Conservation (phyloP, 306 rosid genomes). For the Cucurbita pepo region DNA sequence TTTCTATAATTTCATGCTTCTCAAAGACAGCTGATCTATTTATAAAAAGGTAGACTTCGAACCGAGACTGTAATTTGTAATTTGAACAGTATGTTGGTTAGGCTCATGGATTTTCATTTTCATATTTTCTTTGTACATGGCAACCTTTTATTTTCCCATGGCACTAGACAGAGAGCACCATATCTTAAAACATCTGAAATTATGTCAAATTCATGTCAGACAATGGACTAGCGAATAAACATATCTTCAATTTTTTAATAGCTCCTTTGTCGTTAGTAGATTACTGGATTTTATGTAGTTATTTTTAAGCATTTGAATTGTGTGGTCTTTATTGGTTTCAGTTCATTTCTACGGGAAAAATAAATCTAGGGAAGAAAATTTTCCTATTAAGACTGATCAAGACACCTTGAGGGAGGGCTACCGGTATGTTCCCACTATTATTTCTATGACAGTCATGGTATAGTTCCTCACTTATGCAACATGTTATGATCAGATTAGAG, state of each 20-base stretch:
- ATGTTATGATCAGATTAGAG: neutral
- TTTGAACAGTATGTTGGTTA: neutral
- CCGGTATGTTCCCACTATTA: slow-evolving; percentile 27
- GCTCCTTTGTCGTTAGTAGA: neutral
- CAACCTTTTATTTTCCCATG: neutral
- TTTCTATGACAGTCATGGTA: neutral
- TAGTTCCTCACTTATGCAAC: neutral
- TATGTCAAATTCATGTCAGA: neutral
- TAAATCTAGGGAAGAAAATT: slow-evolving; percentile 22
- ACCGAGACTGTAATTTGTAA: neutral
- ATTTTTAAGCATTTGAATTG: neutral
- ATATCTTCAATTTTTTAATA: neutral
- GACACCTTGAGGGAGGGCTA: slow-evolving; percentile 88
- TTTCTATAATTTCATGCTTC: neutral
- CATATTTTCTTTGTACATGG: no score
- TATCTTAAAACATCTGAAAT: neutral
- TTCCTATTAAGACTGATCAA: slow-evolving; percentile 81
- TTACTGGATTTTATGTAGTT: neutral
- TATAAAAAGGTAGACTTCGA: neutral
- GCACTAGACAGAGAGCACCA: neutral
- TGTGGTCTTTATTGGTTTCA: slow-evolving; percentile 21
- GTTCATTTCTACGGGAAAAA: slow-evolving; percentile 61
- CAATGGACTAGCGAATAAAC: neutral
- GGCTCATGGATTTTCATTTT: neutral
- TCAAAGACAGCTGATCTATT: neutral